Percentiles rank a stretch among this genome's conserved stretches.
Evolutionary conservation across 1,284 basidiomycete species (phyloP).

Genomic region (Trametes pubescens): DNA sequence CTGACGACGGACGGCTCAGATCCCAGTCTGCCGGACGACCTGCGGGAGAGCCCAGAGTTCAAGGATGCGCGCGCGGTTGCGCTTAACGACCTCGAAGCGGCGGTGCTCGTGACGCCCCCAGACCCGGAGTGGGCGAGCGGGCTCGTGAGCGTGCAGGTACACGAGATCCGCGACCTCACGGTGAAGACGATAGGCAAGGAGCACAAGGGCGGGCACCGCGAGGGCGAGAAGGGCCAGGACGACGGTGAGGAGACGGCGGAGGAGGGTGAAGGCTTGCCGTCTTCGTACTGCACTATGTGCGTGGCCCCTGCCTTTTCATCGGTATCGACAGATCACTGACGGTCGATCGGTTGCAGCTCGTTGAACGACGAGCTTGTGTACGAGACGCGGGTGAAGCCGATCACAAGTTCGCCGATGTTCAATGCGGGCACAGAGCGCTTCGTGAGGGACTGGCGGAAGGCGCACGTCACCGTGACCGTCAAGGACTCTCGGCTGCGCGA

Average conservation of each 20-base stretch:
- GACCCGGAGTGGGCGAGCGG: constrained; percentile 67
- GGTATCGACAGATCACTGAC: constrained; percentile 3
- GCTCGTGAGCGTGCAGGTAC: constrained; percentile 64
- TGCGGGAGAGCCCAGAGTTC: constrained; percentile 43
- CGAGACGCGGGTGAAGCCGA: constrained; percentile 53
- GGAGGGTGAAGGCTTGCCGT: constrained; percentile 62
- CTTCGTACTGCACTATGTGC: constrained; percentile 59
- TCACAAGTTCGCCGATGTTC: constrained; percentile 71
- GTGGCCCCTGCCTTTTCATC: constrained; percentile 21
- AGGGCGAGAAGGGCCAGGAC: constrained; percentile 64
- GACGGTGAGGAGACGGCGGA: constrained; percentile 58
- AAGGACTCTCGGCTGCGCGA: constrained; percentile 63
- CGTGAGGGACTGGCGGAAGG: constrained; percentile 65
- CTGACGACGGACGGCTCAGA: constrained; percentile 50
- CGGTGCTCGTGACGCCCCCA: constrained; percentile 65
- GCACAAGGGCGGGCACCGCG: constrained; percentile 58
- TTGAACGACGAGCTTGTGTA: constrained; percentile 67
- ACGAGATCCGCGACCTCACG: constrained; percentile 51
- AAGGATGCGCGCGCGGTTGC: constrained; percentile 42
- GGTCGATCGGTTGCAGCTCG: constrained; percentile 39
- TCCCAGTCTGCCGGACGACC: constrained; percentile 46
- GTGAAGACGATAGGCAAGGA: constrained; percentile 42
- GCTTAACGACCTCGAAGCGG: constrained; percentile 49
- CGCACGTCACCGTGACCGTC: constrained; percentile 67
- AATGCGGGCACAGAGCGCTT: constrained; percentile 72